Percentiles rank a stretch among this genome's conserved stretches.
phyloP scores from a whole-genome alignment of 257 asterid species.

The Linaria vulgaris region DNA sequence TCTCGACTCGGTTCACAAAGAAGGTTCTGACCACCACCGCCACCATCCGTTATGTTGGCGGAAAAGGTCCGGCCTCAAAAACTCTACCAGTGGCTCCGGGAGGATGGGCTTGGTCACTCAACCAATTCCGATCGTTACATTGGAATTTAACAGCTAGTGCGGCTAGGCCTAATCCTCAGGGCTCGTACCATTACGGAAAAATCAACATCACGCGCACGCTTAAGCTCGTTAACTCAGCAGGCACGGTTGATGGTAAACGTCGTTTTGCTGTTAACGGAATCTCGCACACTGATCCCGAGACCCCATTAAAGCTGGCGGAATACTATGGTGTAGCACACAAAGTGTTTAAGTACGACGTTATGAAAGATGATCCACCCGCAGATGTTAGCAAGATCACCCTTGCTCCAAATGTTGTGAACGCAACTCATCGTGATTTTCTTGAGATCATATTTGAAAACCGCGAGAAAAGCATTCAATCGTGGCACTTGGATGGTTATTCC shows the following conservation, averaged over 20 bases:
- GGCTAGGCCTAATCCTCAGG: slow-evolving; percentile 84
- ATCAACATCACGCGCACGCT: slow-evolving; percentile 71
- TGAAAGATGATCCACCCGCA: slow-evolving; percentile 39
- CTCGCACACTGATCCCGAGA: slow-evolving; percentile 45
- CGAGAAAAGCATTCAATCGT: slow-evolving; percentile 53
- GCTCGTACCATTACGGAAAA: slow-evolving; percentile 72
- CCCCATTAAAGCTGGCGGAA: slow-evolving; percentile 67
- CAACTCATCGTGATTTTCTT: slow-evolving; percentile 42
- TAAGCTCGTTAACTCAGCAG: slow-evolving; percentile 42
- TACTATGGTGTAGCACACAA: slow-evolving; percentile 38
- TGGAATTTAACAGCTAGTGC: slow-evolving; percentile 81
- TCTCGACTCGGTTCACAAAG: slow-evolving; percentile 54
- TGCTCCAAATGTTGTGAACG: slow-evolving; percentile 44
- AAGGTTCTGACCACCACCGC: slow-evolving; percentile 31
- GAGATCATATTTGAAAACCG: slow-evolving; percentile 56
- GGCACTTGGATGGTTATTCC: slow-evolving; percentile 63
- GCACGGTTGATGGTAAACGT: slow-evolving; percentile 46
- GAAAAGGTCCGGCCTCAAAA: slow-evolving; percentile 33
- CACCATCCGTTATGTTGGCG: slow-evolving; percentile 38
- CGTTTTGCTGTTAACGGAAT: slow-evolving; percentile 60
- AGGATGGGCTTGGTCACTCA: slow-evolving; percentile 66
- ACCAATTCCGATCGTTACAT: slow-evolving; percentile 51
- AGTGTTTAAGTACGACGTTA: slow-evolving; percentile 48
- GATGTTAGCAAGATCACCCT: slow-evolving; percentile 26
- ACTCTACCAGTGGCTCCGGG: slow-evolving; percentile 42